Conservation (phyloP, 73 alveolate genomes). For the Paramecium biaurelia region DNA sequence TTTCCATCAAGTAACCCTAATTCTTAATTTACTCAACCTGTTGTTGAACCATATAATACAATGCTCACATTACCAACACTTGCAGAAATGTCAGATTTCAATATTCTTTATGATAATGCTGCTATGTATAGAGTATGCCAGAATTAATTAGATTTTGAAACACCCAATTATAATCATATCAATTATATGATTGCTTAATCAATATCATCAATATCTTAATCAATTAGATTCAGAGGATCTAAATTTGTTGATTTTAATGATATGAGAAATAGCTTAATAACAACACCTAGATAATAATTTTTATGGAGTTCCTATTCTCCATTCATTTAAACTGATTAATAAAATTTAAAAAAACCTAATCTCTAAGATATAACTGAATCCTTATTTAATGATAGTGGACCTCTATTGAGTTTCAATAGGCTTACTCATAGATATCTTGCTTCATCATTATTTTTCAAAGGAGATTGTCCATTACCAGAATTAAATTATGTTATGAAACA, state of each 20-base stretch:
- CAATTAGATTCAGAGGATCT: not conserved
- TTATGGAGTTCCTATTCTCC: not conserved
- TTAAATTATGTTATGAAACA: not conserved
- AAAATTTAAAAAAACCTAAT: not conserved
- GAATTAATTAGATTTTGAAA: not conserved
- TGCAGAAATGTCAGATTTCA: not conserved
- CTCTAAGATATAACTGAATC: not conserved
- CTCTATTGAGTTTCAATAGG: not conserved
- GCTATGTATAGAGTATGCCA: not conserved
- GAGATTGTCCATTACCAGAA: not conserved
- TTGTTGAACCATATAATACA: not conserved
- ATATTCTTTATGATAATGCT: not conserved
- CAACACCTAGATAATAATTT: not conserved
- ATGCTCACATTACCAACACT: not conserved
- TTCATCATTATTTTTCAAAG: not conserved
- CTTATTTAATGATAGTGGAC: not conserved
- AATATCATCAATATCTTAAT: not conserved
- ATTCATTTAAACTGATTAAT: not conserved
- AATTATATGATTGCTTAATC: slow-evolving; percentile 6
- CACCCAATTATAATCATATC: not conserved
- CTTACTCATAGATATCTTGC: not conserved
- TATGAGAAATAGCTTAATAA: not conserved
- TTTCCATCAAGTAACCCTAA: not conserved
- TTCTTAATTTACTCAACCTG: not conserved
- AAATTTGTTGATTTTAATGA: not conserved